phyloP scores from a whole-genome alignment of 805 yeast species.

The Cyberlindnera japonica region DNA sequence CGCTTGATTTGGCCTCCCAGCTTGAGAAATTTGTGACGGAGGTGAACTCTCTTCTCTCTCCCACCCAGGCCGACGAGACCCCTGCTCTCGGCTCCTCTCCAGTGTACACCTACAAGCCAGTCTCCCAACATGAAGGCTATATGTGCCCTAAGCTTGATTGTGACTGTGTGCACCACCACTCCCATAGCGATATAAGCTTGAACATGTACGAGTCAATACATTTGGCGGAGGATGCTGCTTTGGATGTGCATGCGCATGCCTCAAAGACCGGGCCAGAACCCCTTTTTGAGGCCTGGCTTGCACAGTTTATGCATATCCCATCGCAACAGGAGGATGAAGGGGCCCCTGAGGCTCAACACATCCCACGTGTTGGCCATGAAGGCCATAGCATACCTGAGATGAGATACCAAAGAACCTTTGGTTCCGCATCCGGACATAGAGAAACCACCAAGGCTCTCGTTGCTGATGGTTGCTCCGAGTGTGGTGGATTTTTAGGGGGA shows the following conservation, averaged over 20 bases:
- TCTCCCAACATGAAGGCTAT: neutral
- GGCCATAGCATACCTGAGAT: slow-evolving; percentile 9
- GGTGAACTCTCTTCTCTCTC: slow-evolving; percentile 9
- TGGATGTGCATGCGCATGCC: no score
- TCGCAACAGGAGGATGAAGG: slow-evolving; percentile 1
- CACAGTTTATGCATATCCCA: neutral
- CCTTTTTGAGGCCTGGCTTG: neutral
- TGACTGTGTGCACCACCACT: neutral
- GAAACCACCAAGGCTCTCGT: slow-evolving; percentile 4
- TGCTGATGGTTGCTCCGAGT: neutral
- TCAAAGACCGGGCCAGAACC: no score
- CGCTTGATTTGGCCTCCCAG: slow-evolving; percentile 3
- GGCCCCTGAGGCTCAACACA: neutral
- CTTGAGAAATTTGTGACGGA: slow-evolving; percentile 11
- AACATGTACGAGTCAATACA: no score
- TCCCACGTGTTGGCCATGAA: neutral
- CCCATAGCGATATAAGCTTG: no score
- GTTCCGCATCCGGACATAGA: slow-evolving; percentile 10
- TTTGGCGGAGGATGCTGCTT: no score
- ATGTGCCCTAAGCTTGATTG: slow-evolving; percentile 7
- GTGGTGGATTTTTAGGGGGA: neutral
- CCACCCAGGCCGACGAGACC: slow-evolving; percentile 8
- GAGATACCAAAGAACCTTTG: slow-evolving; percentile 15
- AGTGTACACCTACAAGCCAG: slow-evolving; percentile 1
- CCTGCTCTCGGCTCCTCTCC: slow-evolving; percentile 6